phyloP scores from a whole-genome alignment of 2,329 filamentous ascomycete species.

The Rhinocladiella mackenziei region DNA sequence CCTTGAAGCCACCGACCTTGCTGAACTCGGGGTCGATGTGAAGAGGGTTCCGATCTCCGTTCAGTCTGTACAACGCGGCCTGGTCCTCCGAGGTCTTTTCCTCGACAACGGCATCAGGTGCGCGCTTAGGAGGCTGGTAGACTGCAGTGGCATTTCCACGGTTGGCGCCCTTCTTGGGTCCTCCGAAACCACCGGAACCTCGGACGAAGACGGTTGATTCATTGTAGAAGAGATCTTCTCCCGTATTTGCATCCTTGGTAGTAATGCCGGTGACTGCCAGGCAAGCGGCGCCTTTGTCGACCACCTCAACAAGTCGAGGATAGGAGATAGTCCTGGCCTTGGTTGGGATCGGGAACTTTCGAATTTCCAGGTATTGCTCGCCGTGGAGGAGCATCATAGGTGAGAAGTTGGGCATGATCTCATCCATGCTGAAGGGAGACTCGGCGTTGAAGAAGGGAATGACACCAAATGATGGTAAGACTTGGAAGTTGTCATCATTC shows the following conservation, averaged over 20 bases:
- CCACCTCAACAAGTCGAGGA: constrained; percentile 71
- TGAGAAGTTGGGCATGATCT: constrained; percentile 90
- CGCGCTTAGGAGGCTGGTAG: constrained; percentile 72
- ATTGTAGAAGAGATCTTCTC: constrained; percentile 94
- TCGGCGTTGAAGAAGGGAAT: constrained; percentile 88
- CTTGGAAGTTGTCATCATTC: constrained; percentile 86
- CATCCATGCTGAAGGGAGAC: constrained; percentile 71
- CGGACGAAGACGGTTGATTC: constrained; percentile 90
- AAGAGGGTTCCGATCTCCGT: constrained; percentile 91
- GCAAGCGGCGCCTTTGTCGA: constrained; percentile 91
- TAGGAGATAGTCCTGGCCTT: constrained; percentile 27
- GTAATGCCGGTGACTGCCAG: constrained; percentile 75
- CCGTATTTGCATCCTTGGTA: constrained; percentile 78
- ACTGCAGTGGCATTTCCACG: constrained; percentile 74
- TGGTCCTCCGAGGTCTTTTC: constrained; percentile 84
- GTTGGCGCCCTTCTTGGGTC: constrained; percentile 69
- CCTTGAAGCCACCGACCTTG: constrained; percentile 92
- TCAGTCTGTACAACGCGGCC: constrained; percentile 87
- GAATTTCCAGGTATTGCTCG: constrained; percentile 95
- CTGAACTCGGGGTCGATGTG: constrained; percentile 94
- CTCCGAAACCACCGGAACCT: constrained; percentile 85
- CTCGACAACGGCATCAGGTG: constrained; percentile 77
- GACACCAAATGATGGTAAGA: constrained; percentile 77
- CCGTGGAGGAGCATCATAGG: constrained; percentile 99
- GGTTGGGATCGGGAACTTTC: constrained; percentile 81